Conservation (phyloP, 768 basidiomycete genomes). For the Naganishia kalamii region DNA sequence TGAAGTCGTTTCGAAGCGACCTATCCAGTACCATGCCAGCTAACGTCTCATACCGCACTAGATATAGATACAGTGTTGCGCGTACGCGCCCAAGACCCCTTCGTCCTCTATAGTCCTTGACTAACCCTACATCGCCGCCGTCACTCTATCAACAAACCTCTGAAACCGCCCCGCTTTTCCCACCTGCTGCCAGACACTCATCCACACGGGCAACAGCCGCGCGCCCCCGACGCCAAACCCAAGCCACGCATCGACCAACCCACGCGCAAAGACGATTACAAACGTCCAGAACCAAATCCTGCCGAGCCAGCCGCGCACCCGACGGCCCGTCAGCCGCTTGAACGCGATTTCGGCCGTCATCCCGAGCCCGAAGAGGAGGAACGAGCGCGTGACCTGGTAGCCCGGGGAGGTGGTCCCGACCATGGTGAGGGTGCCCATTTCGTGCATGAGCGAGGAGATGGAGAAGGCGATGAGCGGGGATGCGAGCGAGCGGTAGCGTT, state of each 20-base stretch:
- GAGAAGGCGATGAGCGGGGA: conserved; percentile 31
- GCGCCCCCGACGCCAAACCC: conserved; percentile 36
- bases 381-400: conserved; percentile 30
- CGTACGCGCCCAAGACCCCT: too few relatives aligned
- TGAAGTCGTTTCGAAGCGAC: too few relatives aligned
- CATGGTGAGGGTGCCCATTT: conserved; percentile 36
- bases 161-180: neutral
- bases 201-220: conserved; percentile 23
- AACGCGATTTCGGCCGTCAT: conserved; percentile 34
- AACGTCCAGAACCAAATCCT: conserved; percentile 37
- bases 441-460: conserved; percentile 38
- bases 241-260: conserved; percentile 31
- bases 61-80: too few relatives aligned
- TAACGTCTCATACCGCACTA: too few relatives aligned
- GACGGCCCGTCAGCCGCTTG: conserved; percentile 33
- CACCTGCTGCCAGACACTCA: conserved; percentile 15
- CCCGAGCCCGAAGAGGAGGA: conserved; percentile 35
- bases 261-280: conserved; percentile 24
- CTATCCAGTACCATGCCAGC: too few relatives aligned
- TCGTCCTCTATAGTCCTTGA: too few relatives aligned
- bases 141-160: too few relatives aligned
- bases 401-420: conserved; percentile 30
- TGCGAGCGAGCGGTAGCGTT: conserved; percentile 20
- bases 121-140: too few relatives aligned
- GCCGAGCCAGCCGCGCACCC: conserved; percentile 34